Conservation (phyloP, 1,284 basidiomycete genomes). For the Phlebopus sp. region DNA sequence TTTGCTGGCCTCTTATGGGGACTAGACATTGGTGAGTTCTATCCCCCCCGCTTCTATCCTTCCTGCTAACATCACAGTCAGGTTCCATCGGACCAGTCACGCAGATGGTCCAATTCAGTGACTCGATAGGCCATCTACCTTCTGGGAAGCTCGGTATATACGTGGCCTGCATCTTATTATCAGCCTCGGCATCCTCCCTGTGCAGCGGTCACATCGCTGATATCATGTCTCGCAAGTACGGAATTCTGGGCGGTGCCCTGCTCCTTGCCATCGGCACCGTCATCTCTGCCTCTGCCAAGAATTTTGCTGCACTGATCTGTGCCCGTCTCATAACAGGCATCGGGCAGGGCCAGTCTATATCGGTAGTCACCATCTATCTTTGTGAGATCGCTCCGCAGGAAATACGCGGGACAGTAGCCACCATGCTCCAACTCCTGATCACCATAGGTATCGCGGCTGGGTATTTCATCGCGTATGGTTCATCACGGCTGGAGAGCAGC, state of each 20-base stretch:
- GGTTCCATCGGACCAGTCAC: conserved; percentile 47
- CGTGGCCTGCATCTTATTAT: conserved; percentile 45
- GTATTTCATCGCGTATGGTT: conserved; percentile 51
- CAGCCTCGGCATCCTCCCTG: conserved; percentile 43
- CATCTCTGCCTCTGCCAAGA: conserved; percentile 32
- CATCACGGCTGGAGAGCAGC: conserved; percentile 35
- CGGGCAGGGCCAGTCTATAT: conserved; percentile 49
- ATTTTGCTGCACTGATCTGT: conserved; percentile 39
- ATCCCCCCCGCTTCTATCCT: not conserved
- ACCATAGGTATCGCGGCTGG: conserved; percentile 45
- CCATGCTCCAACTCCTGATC: conserved; percentile 44
- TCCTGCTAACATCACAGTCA: conserved; percentile 8
- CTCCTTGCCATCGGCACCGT: conserved; percentile 41
- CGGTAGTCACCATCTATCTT: conserved; percentile 45
- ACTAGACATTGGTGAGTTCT: conserved; percentile 27
- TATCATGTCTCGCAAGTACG: conserved; percentile 45
- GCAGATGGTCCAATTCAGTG: conserved; percentile 42
- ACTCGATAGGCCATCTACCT: conserved; percentile 34
- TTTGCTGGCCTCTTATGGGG: conserved; percentile 33
- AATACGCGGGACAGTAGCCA: conserved; percentile 42
- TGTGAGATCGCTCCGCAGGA: conserved; percentile 43
- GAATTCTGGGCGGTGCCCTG: conserved; percentile 41
- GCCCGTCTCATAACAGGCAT: conserved; percentile 48
- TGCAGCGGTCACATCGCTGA: conserved; percentile 47
- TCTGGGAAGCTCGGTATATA: conserved; percentile 42